These are phyloP conservation scores for Davidsoniella virescens DNA, from an alignment of 2,329 filamentous ascomycete genomes.

Conservation along the genomic window DNA sequence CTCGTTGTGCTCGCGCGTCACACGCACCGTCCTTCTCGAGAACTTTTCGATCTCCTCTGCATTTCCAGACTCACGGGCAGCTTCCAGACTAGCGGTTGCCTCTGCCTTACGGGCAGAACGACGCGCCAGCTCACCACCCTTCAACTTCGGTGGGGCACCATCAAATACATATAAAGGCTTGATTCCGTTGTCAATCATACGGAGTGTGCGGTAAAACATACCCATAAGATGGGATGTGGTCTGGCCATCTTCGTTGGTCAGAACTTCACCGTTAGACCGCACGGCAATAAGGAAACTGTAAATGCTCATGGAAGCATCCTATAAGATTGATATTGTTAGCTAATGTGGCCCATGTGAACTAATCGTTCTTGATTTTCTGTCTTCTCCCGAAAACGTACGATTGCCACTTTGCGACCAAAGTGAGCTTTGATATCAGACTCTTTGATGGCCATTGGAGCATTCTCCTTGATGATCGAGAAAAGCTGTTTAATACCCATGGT, in stretches of 20 bases:
- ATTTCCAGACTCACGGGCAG: conserved; percentile 93
- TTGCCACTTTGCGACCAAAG: conserved; percentile 94
- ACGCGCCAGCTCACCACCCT: conserved; percentile 91
- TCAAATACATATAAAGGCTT: conserved; percentile 98
- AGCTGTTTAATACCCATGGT: conserved; percentile 56
- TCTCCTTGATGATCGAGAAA: conserved; percentile 70
- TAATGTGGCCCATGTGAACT: conserved; percentile 11
- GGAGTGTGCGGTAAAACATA: conserved; percentile 96
- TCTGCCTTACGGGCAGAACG: conserved; percentile 91
- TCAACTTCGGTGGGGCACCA: conserved; percentile 89
- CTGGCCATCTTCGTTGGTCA: conserved; percentile 87
- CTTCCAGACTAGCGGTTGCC: conserved; percentile 75
- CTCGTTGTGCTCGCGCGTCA: conserved; percentile 91
- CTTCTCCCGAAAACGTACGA: conserved; percentile 43
- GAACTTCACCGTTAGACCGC: conserved; percentile 87
- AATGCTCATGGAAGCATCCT: conserved; percentile 87
- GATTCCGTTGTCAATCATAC: conserved; percentile 97
- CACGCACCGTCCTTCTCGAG: conserved; percentile 76
- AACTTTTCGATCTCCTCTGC: conserved; percentile 98
- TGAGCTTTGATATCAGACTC: conserved; percentile 97
- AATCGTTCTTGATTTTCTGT: background rate
- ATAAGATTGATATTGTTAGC: background rate
- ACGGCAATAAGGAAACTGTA: conserved; percentile 98
- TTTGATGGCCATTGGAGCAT: conserved; percentile 90
- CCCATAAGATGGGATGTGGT: conserved; percentile 98